Conservation (phyloP, 768 basidiomycete species). For the Pulveroboletus ravenelii region DNA sequence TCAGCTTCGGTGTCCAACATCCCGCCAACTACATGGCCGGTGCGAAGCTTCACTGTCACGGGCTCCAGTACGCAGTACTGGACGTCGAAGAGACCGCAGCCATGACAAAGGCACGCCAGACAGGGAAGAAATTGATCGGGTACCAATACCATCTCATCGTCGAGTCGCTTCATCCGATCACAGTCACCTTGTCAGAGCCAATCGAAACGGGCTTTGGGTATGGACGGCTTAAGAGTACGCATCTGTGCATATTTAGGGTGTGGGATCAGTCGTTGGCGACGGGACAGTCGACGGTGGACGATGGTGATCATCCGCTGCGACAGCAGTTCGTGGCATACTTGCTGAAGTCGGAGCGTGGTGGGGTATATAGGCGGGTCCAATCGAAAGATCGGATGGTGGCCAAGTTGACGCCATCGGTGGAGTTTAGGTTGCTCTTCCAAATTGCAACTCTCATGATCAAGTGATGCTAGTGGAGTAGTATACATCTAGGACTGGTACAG, state of each 20-base stretch:
- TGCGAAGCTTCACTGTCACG: slow-evolving; percentile 19
- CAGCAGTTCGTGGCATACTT: slow-evolving; percentile 21
- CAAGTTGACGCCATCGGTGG: slow-evolving; percentile 4
- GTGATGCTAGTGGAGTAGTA: not conserved
- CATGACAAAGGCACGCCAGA: slow-evolving; percentile 7
- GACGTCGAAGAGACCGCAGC: slow-evolving; percentile 16
- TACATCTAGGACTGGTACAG: not conserved
- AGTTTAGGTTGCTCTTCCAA: no score
- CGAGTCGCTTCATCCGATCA: no score
- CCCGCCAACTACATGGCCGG: slow-evolving; percentile 19
- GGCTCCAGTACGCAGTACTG: slow-evolving; percentile 14
- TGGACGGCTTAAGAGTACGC: slow-evolving; percentile 12
- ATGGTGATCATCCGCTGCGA: slow-evolving; percentile 15
- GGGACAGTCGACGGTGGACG: not conserved
- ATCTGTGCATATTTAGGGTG: slow-evolving; percentile 16
- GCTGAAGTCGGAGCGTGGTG: slow-evolving; percentile 12
- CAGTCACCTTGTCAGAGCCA: slow-evolving; percentile 17
- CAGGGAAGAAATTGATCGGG: not conserved
- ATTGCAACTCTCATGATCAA: no score
- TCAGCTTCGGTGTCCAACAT: slow-evolving; percentile 16
- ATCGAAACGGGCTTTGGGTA: slow-evolving; percentile 16
- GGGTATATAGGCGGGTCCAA: slow-evolving; percentile 16
- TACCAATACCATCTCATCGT: slow-evolving; percentile 20
- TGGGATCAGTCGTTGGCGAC: slow-evolving; percentile 19
- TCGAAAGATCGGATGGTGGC: slow-evolving; percentile 19